phyloP scores from a whole-genome alignment of 208 protist species.

The Leishmania tarentolae region DNA sequence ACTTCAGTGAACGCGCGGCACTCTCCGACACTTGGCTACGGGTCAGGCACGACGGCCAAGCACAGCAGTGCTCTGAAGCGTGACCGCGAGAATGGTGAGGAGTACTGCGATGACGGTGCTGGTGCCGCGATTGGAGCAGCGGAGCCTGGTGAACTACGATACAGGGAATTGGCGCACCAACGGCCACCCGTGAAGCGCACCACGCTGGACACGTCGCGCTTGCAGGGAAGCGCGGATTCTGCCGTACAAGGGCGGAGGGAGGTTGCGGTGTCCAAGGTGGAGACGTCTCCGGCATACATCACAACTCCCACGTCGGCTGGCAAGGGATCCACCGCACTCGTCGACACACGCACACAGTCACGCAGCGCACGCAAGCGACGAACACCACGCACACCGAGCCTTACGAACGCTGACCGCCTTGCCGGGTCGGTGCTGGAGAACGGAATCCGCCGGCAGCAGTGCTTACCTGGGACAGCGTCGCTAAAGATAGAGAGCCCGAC shows the following conservation, averaged over 20 bases:
- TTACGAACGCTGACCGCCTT: conserved; percentile 65
- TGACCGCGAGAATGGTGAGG: conserved; percentile 25
- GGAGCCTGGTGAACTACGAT: background rate
- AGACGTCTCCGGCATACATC: conserved; percentile 31
- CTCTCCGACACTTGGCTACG: background rate
- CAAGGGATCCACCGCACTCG: conserved; percentile 30
- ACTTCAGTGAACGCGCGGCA: conserved; percentile 11
- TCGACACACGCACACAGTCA: conserved; percentile 23
- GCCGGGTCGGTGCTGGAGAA: background rate
- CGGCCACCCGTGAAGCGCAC: conserved; percentile 6
- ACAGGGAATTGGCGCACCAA: background rate
- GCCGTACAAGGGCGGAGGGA: background rate
- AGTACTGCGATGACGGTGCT: conserved; percentile 14
- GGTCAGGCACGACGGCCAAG: background rate
- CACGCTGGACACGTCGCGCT: conserved; percentile 5
- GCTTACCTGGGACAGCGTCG: conserved; percentile 24
- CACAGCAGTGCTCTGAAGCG: conserved; percentile 36
- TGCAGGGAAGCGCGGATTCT: background rate
- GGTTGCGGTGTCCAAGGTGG: conserved; percentile 5
- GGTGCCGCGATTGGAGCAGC: background rate
- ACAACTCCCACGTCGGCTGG: conserved; percentile 13
- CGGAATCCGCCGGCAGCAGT: background rate
- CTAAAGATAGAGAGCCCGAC: conserved; percentile 40
- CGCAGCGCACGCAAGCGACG: conserved; percentile 41
- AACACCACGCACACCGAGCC: conserved; percentile 74